Base-by-base conservation (phyloP, 805 yeast genomes). In the Blastobotrys mokoenaii region DNA sequence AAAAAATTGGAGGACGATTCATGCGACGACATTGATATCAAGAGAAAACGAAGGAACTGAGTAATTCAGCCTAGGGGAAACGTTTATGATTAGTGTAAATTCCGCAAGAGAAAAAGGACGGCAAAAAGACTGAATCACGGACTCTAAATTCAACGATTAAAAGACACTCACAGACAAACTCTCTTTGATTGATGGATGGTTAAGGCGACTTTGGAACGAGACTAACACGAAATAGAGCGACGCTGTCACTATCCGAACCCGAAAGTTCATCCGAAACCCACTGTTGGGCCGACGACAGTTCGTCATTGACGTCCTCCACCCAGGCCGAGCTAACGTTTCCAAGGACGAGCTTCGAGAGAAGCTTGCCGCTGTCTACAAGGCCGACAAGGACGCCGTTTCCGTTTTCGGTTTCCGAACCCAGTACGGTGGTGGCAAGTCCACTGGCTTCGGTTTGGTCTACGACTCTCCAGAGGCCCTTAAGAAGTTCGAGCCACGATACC, bases 351-450 rank as follows among this genome's bases (percentile, higher is more conserved):
- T 93, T 74, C 87, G 97, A 72, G 97, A 84, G 73, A 84, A 79
- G 72, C 78, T 86, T 66, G 85, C 95, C 69, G 79, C 80, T 63
- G 74, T 79, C 65, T 86, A 86, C 93, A 84, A 84, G 79, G 76
- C 88, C 67, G 94, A 84, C 67, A 84, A 84, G 79, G 94, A 85
- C 64, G 83, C 90, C 66, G 89, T 86, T 57, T 89, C 97, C 58
- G 98, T 90, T 63, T 93, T 93, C 70, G 97, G 97, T 72, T 86
- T 93, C 95, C 85, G 95, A 82, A 93, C 97, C 66, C 94, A 87
- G 76, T 93, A 79, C 74, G 99, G 99, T 86, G 99, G 99, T 76
- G 96, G 97, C 69, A 90, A 86, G 77, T 86, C 98, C 59, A 83
- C 96, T 59, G 99, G 99, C 72, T 93, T 93, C 77, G 99, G 97